A percentile compares a stretch with the other conserved stretches of the same genome.
These are phyloP conservation scores for Taiozyma sp. DNA, from an alignment of 1,139 yeast genomes.

Conservation along the genomic window DNA sequence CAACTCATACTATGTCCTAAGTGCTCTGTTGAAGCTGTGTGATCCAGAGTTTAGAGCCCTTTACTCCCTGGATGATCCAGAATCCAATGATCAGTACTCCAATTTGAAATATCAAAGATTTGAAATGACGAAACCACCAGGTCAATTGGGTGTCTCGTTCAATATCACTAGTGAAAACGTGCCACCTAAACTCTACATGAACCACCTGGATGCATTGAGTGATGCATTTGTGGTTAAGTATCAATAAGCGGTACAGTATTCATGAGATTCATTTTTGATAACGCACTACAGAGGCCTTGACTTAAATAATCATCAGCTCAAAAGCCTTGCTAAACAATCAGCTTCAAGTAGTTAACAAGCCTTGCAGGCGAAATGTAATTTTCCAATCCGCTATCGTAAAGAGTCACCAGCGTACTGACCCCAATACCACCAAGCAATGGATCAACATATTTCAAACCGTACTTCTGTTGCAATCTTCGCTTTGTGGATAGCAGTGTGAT, in stretches of 20 bases:
- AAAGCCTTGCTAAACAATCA: neutral
- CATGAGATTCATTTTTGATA: neutral
- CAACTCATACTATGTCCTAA: conserved; percentile 64
- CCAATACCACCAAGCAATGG: conserved; percentile 5
- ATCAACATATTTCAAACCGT: conserved; percentile 1
- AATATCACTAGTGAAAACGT: neutral
- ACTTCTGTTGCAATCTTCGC: neutral
- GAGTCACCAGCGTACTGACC: neutral
- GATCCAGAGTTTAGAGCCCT: neutral
- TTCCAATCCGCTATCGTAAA: neutral
- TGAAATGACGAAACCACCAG: neutral
- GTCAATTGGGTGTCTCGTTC: neutral
- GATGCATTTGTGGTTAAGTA: neutral
- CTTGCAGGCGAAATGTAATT: conserved; percentile 4
- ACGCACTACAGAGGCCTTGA: neutral
- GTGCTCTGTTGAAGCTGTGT: conserved; percentile 5
- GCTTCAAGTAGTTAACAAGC: neutral
- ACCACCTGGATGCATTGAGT: neutral
- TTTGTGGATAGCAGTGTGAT: conserved; percentile 2
- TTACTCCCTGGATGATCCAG: neutral
- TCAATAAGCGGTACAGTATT: neutral
- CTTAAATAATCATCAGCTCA: no score
- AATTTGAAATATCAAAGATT: neutral
- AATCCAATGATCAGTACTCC: neutral
- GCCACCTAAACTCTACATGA: neutral